Percentiles rank a stretch among this genome's conserved stretches.
These are phyloP conservation scores for Penicillium argentinense DNA, from an alignment of 495 filamentous ascomycete genomes.

Conservation along the genomic window DNA sequence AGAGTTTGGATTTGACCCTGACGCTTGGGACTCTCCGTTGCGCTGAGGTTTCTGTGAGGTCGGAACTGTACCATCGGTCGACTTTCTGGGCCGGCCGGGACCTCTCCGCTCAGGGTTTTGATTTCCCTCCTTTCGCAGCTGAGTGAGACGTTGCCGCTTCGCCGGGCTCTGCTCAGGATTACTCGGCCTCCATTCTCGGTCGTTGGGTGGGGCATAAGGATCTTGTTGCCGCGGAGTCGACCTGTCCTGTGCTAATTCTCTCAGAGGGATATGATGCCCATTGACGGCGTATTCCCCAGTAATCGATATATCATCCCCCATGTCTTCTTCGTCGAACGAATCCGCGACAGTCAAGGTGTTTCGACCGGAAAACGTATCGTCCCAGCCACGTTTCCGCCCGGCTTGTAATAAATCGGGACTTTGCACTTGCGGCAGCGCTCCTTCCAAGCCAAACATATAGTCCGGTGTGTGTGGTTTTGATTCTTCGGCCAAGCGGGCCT, in stretches of 20 bases:
- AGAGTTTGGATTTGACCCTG: neutral
- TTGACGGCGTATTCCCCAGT: neutral
- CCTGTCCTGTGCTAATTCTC: constrained; percentile 3
- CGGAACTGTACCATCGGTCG: constrained; percentile 15
- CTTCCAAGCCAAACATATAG: constrained; percentile 7
- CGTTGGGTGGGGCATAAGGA: neutral
- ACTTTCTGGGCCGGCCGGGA: constrained; percentile 36
- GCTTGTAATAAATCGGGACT: constrained; percentile 42
- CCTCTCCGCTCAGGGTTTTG: constrained; percentile 16
- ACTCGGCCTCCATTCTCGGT: neutral
- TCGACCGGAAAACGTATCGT: constrained; percentile 31
- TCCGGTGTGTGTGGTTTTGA: constrained; percentile 17
- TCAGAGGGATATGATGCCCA: neutral
- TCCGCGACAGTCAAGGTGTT: constrained; percentile 32
- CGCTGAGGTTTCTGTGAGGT: constrained; percentile 12
- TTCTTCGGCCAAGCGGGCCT: constrained; percentile 39
- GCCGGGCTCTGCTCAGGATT: constrained; percentile 19
- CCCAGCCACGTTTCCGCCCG: constrained; percentile 38
- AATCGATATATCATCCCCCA: constrained; percentile 31
- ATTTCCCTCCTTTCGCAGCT: constrained; percentile 2
- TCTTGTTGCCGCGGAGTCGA: constrained; percentile 5
- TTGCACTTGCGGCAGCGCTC: constrained; percentile 32
- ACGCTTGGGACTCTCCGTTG: neutral
- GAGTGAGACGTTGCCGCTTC: constrained; percentile 36
- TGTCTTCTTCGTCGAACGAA: constrained; percentile 42